These are phyloP conservation scores for Anisodus acutangulus DNA, from an alignment of 257 asterid species.

Conservation along the genomic window DNA sequence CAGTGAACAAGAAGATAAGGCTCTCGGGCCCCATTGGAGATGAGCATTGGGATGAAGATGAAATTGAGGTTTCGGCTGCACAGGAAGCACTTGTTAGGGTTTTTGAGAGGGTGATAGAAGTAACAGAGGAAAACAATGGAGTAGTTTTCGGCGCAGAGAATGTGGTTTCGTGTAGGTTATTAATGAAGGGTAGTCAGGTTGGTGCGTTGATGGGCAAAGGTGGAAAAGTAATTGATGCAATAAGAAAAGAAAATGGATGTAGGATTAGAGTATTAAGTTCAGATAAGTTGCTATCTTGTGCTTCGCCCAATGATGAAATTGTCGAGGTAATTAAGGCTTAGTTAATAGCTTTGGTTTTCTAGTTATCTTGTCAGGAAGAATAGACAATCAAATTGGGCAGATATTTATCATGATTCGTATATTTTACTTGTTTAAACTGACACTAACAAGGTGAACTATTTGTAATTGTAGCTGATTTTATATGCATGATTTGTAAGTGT, in stretches of 20 bases:
- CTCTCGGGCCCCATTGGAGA: slow-evolving; percentile 26
- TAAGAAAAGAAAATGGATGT: slow-evolving; percentile 71
- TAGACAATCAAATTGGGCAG: too few relatives aligned
- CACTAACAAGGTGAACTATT: not conserved
- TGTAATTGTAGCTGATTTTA: not conserved
- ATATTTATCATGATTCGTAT: not conserved
- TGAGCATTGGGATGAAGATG: slow-evolving; percentile 23
- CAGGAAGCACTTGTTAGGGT: slow-evolving; percentile 76
- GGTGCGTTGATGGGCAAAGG: slow-evolving; percentile 82
- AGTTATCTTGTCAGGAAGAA: not conserved
- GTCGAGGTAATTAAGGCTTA: slow-evolving; percentile 66
- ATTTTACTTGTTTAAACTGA: not conserved
- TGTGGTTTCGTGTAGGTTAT: slow-evolving; percentile 60
- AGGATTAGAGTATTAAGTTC: slow-evolving; percentile 58
- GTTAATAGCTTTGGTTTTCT: not conserved
- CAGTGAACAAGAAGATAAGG: slow-evolving; percentile 35
- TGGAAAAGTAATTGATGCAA: slow-evolving; percentile 69
- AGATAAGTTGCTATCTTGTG: slow-evolving; percentile 44
- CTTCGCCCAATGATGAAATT: slow-evolving; percentile 53
- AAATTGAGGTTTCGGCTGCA: slow-evolving; percentile 65
- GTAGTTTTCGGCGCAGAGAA: slow-evolving; percentile 46
- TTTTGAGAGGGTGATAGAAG: slow-evolving; percentile 73
- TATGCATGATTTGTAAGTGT: not conserved
- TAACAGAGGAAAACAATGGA: slow-evolving; percentile 63
- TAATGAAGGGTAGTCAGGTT: slow-evolving; percentile 58